These are phyloP conservation scores for Eucalyptus pauciflora DNA, from an alignment of 345 rosid genomes.

Conservation along the genomic window DNA sequence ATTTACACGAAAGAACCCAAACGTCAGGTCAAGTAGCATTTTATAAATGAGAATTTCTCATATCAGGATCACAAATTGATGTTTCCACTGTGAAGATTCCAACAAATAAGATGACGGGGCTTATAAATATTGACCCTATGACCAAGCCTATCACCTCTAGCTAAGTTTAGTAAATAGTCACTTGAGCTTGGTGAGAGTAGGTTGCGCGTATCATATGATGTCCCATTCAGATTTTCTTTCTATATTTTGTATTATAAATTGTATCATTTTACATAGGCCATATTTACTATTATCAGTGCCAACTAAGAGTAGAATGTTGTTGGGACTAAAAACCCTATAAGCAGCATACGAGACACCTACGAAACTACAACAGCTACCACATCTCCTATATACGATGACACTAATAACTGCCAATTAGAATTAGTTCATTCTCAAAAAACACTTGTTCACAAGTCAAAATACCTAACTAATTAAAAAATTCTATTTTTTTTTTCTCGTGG, in stretches of 20 bases:
- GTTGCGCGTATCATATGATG: neutral
- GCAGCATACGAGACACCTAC: neutral
- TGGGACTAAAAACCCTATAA: neutral
- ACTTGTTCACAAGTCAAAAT: neutral
- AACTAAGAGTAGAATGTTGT: neutral
- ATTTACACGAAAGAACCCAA: neutral
- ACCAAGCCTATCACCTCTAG: neutral
- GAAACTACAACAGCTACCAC: neutral
- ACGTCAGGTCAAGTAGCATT: neutral
- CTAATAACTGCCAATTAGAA: fast-evolving
- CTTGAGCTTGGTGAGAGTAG: neutral
- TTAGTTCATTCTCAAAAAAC: too few relatives aligned
- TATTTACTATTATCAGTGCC: fast-evolving
- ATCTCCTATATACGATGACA: neutral
- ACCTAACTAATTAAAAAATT: neutral
- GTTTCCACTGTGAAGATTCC: neutral
- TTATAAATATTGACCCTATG: neutral
- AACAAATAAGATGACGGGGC: neutral
- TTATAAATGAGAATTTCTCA: neutral
- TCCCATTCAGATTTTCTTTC: too few relatives aligned
- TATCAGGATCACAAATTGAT: neutral
- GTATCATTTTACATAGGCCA: neutral
- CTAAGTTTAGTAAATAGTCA: too few relatives aligned
- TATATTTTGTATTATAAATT: neutral
- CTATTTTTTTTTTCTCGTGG: neutral